Conservation (phyloP, 1,284 basidiomycete species). For the Rhodotorula sp. region DNA sequence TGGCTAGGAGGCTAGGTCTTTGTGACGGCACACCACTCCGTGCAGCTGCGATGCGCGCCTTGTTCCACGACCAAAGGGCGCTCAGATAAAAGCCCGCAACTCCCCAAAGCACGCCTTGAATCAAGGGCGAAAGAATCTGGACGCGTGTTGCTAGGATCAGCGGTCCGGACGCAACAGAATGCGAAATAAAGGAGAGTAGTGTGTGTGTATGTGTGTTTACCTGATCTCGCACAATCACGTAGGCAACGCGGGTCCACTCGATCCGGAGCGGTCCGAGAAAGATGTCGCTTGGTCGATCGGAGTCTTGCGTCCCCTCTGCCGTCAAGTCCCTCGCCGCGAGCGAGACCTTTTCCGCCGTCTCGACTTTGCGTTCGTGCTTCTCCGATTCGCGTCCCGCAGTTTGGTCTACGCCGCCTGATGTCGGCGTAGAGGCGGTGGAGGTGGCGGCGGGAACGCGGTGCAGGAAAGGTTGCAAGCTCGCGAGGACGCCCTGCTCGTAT, state of each 20-base stretch:
- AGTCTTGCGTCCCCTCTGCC: background rate
- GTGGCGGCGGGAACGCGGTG: conserved; percentile 7
- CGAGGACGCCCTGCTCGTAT: conserved; percentile 20
- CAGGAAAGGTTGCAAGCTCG: conserved; percentile 28
- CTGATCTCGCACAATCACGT: conserved; percentile 33
- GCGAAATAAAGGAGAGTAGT: background rate
- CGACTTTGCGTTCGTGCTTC: conserved; percentile 5
- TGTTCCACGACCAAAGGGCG: conserved; percentile 5
- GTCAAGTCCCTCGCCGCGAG: conserved; percentile 19
- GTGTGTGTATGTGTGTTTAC: background rate
- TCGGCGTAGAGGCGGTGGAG: background rate
- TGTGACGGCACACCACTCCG: background rate
- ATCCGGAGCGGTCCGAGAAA: conserved; percentile 18
- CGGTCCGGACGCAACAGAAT: too few relatives aligned
- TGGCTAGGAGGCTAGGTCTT: background rate
- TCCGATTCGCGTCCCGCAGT: background rate
- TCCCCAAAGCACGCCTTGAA: conserved; percentile 18
- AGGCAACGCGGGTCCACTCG: conserved; percentile 27
- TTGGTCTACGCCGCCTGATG: background rate
- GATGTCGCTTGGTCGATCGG: conserved; percentile 19
- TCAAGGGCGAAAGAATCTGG: conserved; percentile 26
- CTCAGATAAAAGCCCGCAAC: conserved; percentile 9
- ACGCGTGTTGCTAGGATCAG: background rate
- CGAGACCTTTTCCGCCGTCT: conserved; percentile 12
- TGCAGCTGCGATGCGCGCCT: background rate